phyloP scores from a whole-genome alignment of 495 filamentous ascomycete genomes.

The Hypoxylon trugodes region DNA sequence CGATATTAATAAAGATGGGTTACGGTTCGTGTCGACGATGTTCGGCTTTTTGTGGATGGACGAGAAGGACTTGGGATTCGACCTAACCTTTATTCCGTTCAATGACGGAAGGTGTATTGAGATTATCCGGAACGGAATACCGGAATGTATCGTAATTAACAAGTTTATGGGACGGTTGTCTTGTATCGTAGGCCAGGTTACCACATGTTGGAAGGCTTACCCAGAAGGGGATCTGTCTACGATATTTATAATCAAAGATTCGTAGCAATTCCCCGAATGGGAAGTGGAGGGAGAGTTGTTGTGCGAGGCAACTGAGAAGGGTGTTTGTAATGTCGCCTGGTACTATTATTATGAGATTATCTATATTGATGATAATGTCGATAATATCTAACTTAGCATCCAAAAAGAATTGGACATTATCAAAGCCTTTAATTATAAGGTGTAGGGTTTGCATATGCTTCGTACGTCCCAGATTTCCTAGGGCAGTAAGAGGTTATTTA shows the following conservation, averaged over 20 bases:
- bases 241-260: constrained; percentile 59
- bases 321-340: constrained; percentile 51
- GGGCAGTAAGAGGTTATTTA: constrained; percentile 21
- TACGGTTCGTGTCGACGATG: constrained; percentile 55
- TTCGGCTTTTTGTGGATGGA: constrained; percentile 59
- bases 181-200: constrained; percentile 53
- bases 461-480: too few relatives aligned
- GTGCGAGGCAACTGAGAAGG: constrained; percentile 47
- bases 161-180: constrained; percentile 48
- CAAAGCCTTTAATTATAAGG: constrained; percentile 20
- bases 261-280: constrained; percentile 57
- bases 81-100: constrained; percentile 52
- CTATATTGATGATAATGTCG: constrained; percentile 40
- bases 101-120: constrained; percentile 49
- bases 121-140: constrained; percentile 46
- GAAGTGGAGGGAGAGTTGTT: constrained; percentile 56
- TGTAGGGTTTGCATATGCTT: not conserved
- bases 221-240: constrained; percentile 46
- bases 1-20: constrained; percentile 57
- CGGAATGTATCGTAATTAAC: constrained; percentile 57
- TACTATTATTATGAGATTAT: constrained; percentile 59
- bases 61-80: constrained; percentile 57
- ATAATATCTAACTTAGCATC: constrained; percentile 45
- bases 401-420: constrained; percentile 11
- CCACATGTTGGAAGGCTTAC: constrained; percentile 58